phyloP scores from a whole-genome alignment of 306 rosid species.

The Senna tora region DNA sequence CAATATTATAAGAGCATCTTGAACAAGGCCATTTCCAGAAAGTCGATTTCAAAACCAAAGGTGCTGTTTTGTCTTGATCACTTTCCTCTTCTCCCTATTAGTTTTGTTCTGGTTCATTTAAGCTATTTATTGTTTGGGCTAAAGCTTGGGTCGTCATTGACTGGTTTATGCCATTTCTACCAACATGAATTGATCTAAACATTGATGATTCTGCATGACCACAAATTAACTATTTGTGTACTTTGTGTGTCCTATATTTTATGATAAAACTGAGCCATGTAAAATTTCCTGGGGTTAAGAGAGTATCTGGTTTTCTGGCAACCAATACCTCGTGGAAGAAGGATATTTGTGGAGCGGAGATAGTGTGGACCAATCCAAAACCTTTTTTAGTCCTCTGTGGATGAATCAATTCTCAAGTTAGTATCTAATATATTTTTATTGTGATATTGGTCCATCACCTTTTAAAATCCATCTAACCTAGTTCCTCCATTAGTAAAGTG shows the following conservation, averaged over 20 bases:
- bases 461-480: background rate
- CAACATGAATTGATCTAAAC: background rate
- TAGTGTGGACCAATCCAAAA: background rate
- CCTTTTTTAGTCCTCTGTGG: background rate
- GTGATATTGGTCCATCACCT: background rate
- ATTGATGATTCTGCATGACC: slow-evolving; percentile 1
- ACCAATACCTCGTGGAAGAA: no score
- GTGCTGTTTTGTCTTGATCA: slow-evolving; percentile 46
- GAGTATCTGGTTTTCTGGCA: slow-evolving; percentile 26
- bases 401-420: background rate
- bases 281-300: background rate
- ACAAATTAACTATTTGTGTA: background rate
- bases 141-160: background rate
- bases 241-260: background rate
- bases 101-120: background rate
- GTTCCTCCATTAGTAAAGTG: background rate
- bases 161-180: background rate
- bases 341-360: background rate
- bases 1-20: slow-evolving; percentile 81
- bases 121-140: slow-evolving; percentile 13
- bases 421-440: background rate
- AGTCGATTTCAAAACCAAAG: slow-evolving; percentile 55
- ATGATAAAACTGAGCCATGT: slow-evolving; percentile 6
- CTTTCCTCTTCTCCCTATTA: slow-evolving; percentile 2
- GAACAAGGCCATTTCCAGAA: slow-evolving; percentile 75